Evolutionary conservation across 192 early-diverging fungal genomes (phyloP).

Genomic region (Coemansia sp.): DNA sequence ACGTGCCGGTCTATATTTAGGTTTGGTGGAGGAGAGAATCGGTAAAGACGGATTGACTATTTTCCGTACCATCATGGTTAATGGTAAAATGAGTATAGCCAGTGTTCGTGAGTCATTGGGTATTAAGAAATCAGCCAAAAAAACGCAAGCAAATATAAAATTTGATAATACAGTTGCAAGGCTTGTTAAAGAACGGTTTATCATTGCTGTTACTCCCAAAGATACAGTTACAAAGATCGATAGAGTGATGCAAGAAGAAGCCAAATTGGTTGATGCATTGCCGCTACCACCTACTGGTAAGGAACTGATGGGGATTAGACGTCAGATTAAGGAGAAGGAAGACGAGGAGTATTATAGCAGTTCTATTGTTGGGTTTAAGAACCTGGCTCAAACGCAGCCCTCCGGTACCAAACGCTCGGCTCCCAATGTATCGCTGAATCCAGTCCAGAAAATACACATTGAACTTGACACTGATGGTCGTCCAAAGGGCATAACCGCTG

Average conservation of each 20-base stretch:
- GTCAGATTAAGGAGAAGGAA: slow-evolving; percentile 47
- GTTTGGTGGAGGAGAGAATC: slow-evolving; percentile 57
- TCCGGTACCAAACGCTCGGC: background rate
- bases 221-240: slow-evolving; percentile 65
- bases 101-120: slow-evolving; percentile 25
- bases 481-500: slow-evolving; percentile 6
- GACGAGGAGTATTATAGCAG: slow-evolving; percentile 52
- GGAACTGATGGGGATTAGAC: slow-evolving; percentile 59
- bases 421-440: background rate
- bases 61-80: slow-evolving; percentile 54
- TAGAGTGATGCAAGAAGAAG: slow-evolving; percentile 63
- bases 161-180: slow-evolving; percentile 31
- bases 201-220: slow-evolving; percentile 59
- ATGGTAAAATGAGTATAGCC: slow-evolving; percentile 40
- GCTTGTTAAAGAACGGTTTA: slow-evolving; percentile 63
- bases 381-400: slow-evolving; percentile 6
- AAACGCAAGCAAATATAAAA: slow-evolving; percentile 21
- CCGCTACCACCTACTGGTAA: slow-evolving; percentile 61
- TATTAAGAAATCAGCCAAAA: slow-evolving; percentile 13
- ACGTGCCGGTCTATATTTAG: slow-evolving; percentile 60
- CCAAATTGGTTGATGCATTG: slow-evolving; percentile 58
- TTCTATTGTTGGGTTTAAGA: slow-evolving; percentile 58
- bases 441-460: background rate
- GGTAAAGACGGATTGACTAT: slow-evolving; percentile 58
- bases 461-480: background rate